Percentiles rank a stretch among this genome's conserved stretches.
These are phyloP conservation scores for Coemansia sp. DNA, from an alignment of 192 early-diverging fungal species.

Conservation along the genomic window DNA sequence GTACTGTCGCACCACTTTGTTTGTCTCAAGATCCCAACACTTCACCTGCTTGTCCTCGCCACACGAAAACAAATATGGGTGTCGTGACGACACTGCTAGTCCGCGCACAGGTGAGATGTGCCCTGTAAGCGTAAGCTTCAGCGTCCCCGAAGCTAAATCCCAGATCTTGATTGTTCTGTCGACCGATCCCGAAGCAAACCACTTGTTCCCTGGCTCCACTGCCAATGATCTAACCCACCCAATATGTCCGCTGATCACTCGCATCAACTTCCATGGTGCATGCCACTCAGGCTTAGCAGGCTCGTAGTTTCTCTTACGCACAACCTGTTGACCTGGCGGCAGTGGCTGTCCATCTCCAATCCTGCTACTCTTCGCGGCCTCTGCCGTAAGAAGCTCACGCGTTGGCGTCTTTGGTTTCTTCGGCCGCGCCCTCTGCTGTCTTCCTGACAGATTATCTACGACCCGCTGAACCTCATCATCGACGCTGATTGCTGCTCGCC, in stretches of 20 bases:
- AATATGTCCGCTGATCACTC: slow-evolving; percentile 95
- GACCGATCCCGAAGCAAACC: slow-evolving; percentile 98
- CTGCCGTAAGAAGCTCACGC: slow-evolving; percentile 29
- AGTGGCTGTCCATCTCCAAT: slow-evolving; percentile 3
- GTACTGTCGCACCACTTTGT: slow-evolving; percentile 99
- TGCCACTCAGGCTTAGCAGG: slow-evolving; percentile 82
- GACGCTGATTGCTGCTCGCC: slow-evolving; percentile 8
- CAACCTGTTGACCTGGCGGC: slow-evolving; percentile 42
- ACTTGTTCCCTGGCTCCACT: slow-evolving; percentile 93
- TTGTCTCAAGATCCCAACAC: slow-evolving; percentile 99
- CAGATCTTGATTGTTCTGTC: slow-evolving; percentile 99
- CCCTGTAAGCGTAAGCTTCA: slow-evolving; percentile 94
- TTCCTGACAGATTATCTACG: slow-evolving; percentile 32
- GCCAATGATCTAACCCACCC: slow-evolving; percentile 94
- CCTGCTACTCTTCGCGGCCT: slow-evolving; percentile 13
- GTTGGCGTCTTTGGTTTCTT: slow-evolving; percentile 37
- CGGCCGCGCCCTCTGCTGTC: slow-evolving; percentile 16
- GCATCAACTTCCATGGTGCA: slow-evolving; percentile 93
- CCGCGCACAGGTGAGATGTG: slow-evolving; percentile 96
- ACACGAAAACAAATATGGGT: slow-evolving; percentile 95
- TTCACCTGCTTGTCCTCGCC: slow-evolving; percentile 99
- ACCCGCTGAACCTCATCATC: slow-evolving; percentile 43
- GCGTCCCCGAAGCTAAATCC: slow-evolving; percentile 96
- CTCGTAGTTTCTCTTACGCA: slow-evolving; percentile 50
- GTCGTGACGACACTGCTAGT: slow-evolving; percentile 87